A percentile compares a stretch with the other conserved stretches of the same genome.
Evolutionary conservation across 495 filamentous ascomycete species (phyloP).

Genomic region (Hypoxylon cercidicola): DNA sequence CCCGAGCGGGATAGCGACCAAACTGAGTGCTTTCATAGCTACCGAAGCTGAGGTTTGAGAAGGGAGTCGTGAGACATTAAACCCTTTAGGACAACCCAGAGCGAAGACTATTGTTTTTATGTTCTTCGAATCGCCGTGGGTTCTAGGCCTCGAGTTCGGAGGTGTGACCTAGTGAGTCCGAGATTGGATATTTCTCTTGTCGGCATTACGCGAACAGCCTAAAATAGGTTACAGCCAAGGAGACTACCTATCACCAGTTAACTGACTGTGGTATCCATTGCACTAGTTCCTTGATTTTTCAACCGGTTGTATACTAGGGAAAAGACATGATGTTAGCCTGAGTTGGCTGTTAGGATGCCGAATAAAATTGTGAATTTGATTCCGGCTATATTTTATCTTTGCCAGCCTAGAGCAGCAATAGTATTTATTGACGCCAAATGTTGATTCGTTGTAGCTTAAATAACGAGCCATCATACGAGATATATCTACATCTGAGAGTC

Average conservation of each 20-base stretch:
- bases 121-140: neutral
- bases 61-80: conserved; percentile 6
- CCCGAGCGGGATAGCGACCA: conserved; percentile 17
- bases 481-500: too few species aligned
- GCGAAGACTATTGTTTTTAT: conserved; percentile 33
- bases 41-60: neutral
- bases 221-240: conserved; percentile 29
- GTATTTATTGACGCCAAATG: too few species aligned
- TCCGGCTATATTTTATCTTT: too few species aligned
- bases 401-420: too few species aligned
- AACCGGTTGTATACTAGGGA: too few species aligned
- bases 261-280: neutral
- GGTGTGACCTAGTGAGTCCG: conserved; percentile 3
- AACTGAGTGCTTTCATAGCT: conserved; percentile 21
- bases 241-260: neutral
- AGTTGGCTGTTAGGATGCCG: too few species aligned
- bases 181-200: conserved; percentile 10
- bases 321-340: too few species aligned
- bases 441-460: too few species aligned
- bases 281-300: neutral
- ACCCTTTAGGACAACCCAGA: neutral
- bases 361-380: too few species aligned
- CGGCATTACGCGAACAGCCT: conserved; percentile 36
- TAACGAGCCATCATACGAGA: too few species aligned
- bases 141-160: conserved; percentile 17